Percentiles rank a stretch among this genome's conserved stretches.
Evolutionary conservation across 2,329 filamentous ascomycete species (phyloP).

Genomic region (Diaporthe destruens): DNA sequence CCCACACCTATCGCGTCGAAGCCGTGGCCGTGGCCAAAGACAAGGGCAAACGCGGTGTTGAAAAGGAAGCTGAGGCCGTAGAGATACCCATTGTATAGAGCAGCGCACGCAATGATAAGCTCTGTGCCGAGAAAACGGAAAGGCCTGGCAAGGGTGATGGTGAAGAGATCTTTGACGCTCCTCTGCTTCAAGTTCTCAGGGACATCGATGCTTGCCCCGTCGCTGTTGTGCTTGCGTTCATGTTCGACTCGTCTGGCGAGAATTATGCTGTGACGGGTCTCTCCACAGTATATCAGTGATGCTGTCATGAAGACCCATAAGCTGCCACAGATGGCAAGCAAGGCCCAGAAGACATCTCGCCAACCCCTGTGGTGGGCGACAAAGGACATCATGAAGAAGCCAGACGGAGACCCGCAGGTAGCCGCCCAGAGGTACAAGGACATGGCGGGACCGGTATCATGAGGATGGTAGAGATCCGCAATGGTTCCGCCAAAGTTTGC

Average conservation of each 20-base stretch:
- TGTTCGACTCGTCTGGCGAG: conserved; percentile 52
- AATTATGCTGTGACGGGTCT: conserved; percentile 51
- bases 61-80: conserved; percentile 64
- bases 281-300: conserved; percentile 55
- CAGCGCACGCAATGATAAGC: conserved; percentile 61
- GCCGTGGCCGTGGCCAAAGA: conserved; percentile 60
- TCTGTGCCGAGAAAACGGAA: conserved; percentile 61
- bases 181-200: conserved; percentile 54
- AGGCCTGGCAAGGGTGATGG: conserved; percentile 58
- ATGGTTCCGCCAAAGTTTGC: conserved; percentile 59
- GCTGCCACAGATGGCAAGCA: conserved; percentile 58
- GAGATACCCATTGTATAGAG: conserved; percentile 62
- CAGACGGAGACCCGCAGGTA: conserved; percentile 58
- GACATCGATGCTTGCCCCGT: conserved; percentile 48
- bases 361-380: conserved; percentile 58
- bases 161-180: conserved; percentile 53
- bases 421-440: conserved; percentile 57
- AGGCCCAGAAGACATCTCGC: conserved; percentile 59
- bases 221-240: conserved; percentile 46
- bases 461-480: conserved; percentile 58
- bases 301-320: conserved; percentile 58
- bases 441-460: conserved; percentile 55
- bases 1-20: conserved; percentile 55
- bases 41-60: conserved; percentile 62
- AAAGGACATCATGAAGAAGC: conserved; percentile 60